These are phyloP conservation scores for Pseudogymnoascus sp. DNA, from an alignment of 2,329 filamentous ascomycete genomes.

Conservation along the genomic window DNA sequence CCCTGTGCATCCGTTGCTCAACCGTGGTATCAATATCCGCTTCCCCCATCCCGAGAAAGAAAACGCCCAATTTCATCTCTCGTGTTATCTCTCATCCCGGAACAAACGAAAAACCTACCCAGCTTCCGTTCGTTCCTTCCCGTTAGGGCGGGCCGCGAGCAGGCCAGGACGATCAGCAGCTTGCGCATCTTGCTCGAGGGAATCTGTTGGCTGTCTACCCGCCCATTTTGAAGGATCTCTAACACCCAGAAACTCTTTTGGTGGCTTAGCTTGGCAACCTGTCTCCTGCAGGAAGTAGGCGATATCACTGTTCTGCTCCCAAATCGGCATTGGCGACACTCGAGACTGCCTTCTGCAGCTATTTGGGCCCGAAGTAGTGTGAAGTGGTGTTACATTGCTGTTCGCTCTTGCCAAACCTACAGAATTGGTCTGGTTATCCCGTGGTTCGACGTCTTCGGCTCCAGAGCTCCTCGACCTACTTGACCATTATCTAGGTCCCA, in stretches of 20 bases:
- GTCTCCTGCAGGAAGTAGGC: background rate
- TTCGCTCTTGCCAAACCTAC: background rate
- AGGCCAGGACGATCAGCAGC: background rate
- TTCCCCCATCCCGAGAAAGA: background rate
- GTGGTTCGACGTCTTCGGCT: background rate
- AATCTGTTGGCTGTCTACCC: background rate
- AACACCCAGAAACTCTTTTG: background rate
- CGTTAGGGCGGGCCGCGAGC: background rate
- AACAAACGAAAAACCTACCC: background rate
- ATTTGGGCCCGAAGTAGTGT: background rate
- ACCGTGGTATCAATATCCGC: background rate
- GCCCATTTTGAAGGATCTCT: background rate
- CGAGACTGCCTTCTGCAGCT: background rate
- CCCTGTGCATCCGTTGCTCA: background rate
- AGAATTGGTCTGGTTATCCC: background rate
- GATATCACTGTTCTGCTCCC: background rate
- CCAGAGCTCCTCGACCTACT: background rate
- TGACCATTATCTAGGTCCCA: background rate
- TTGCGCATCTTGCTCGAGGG: background rate
- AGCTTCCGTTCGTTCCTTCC: background rate
- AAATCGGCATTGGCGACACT: background rate
- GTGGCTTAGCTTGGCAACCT: background rate
- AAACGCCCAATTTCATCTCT: background rate
- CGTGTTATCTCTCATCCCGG: background rate
- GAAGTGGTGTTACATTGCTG: background rate